Percentiles rank a stretch among this genome's conserved stretches.
phyloP scores from a whole-genome alignment of 768 basidiomycete species.

The Lentinula edodes region DNA sequence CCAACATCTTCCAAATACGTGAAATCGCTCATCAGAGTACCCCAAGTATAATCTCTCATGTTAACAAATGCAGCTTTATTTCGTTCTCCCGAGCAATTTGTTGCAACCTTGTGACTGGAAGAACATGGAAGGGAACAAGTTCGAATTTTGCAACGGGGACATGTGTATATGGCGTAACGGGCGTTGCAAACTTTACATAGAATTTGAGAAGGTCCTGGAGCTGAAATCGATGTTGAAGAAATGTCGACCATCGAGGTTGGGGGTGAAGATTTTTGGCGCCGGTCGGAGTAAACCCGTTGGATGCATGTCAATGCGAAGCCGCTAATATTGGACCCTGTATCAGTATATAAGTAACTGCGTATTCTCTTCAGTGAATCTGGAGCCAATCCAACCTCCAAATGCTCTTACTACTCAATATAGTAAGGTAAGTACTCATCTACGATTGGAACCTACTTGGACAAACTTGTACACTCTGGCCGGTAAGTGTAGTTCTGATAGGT shows the following conservation, averaged over 20 bases:
- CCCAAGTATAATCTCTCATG: conserved; percentile 82
- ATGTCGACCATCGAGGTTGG: neutral
- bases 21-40: conserved; percentile 88
- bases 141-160: conserved; percentile 65
- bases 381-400: too few relatives aligned
- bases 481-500: too few relatives aligned
- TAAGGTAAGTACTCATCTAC: too few relatives aligned
- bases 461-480: too few relatives aligned
- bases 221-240: neutral
- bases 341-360: too few relatives aligned
- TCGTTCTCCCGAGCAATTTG: conserved; percentile 65
- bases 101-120: conserved; percentile 54
- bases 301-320: too few relatives aligned
- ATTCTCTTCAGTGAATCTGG: too few relatives aligned
- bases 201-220: conserved; percentile 10
- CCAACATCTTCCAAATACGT: conserved; percentile 79
- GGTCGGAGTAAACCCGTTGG: too few relatives aligned
- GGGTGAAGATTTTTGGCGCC: neutral
- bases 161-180: conserved; percentile 61
- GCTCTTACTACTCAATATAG: too few relatives aligned
- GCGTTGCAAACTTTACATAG: conserved; percentile 47
- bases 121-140: conserved; percentile 76
- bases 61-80: conserved; percentile 70
- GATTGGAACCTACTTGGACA: too few relatives aligned
- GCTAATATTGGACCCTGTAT: too few relatives aligned